A percentile compares a stretch with the other conserved stretches of the same genome.
phyloP scores from a whole-genome alignment of 1,284 basidiomycete species.

The Ustilago bromivora region DNA sequence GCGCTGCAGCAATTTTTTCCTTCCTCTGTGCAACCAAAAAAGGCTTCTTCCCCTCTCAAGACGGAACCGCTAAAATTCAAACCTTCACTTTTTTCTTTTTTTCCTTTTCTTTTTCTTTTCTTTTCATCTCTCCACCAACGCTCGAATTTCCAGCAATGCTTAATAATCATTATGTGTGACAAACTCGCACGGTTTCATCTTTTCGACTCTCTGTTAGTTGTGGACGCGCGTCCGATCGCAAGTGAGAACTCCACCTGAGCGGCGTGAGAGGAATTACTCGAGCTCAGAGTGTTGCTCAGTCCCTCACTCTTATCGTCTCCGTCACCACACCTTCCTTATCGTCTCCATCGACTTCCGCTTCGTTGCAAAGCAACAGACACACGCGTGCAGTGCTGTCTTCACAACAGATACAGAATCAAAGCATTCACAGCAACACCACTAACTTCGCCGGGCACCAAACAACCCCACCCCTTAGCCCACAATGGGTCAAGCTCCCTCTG shows the following conservation, averaged over 20 bases:
- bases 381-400: too few species aligned
- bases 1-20: slow-evolving; percentile 23
- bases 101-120: slow-evolving; percentile 5
- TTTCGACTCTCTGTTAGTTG: slow-evolving; percentile 5
- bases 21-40: not conserved
- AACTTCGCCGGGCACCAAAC: too few species aligned
- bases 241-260: slow-evolving; percentile 29
- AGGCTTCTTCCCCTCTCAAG: not conserved
- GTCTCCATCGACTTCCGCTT: not conserved
- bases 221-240: slow-evolving; percentile 55
- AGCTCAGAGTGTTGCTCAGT: slow-evolving; percentile 23
- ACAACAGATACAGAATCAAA: too few species aligned
- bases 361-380: not conserved
- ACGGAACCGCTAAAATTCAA: slow-evolving; percentile 8
- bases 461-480: not conserved
- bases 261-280: not conserved
- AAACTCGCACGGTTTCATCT: slow-evolving; percentile 22
- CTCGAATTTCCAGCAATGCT: not conserved
- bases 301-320: not conserved
- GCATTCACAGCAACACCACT: too few species aligned
- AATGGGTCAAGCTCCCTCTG: slow-evolving; percentile 65
- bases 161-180: slow-evolving; percentile 21
- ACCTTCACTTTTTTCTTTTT: slow-evolving; percentile 13
- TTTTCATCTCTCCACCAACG: slow-evolving; percentile 26
- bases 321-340: not conserved